Base-by-base conservation (phyloP, 2,329 filamentous ascomycete species). In the Penicillium sp. region DNA sequence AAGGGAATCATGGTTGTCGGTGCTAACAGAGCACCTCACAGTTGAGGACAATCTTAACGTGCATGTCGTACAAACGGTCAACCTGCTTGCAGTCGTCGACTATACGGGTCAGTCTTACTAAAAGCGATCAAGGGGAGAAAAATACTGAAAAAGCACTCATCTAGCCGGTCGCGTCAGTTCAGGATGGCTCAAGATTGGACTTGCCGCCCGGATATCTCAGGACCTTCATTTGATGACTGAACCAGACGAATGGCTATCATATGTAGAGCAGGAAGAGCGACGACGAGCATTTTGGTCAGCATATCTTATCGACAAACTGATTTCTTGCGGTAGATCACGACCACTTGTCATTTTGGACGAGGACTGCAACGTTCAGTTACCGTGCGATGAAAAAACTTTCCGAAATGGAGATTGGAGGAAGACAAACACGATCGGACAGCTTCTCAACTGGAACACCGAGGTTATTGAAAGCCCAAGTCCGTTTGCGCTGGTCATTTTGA, bases 161-260 rank as follows among this genome's bases (percentile, higher is more conserved):
- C 25, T 49, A 73, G 71, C 61, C 37, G 70, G 72, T 25, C 67
- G 68, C 23, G 63, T 66, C 6, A 63, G 65, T 42, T 63, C 69
- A 9, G 73, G 67, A 1, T 77, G 74, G 75, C 54, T 77, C 6
- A 76, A 76, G 25, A 65, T 70, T 14, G 67, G 66, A 2, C 49
- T 69, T 2, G 63, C 68, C 1, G 65, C 75, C 64, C 94, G 90
- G 40, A 94, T 84, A 70, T 92, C 89, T 6, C 69, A 72, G 46
- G 66, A 66, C 43, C 72, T 75, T 18, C 69, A 67, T 9, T 70
- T 70, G 8, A 69, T 67, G 61, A 56, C 44, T 3, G 67, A 70
- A 18, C 60, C 65, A 2, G 43, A 43, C 7, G 23, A 40, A 8
- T 58, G 57, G 33, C 46, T 67, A 1, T 50, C 66, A 9, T 51